These are phyloP conservation scores for Agarophyton chilense DNA, from an alignment of 23 red algal species.

Conservation along the genomic window DNA sequence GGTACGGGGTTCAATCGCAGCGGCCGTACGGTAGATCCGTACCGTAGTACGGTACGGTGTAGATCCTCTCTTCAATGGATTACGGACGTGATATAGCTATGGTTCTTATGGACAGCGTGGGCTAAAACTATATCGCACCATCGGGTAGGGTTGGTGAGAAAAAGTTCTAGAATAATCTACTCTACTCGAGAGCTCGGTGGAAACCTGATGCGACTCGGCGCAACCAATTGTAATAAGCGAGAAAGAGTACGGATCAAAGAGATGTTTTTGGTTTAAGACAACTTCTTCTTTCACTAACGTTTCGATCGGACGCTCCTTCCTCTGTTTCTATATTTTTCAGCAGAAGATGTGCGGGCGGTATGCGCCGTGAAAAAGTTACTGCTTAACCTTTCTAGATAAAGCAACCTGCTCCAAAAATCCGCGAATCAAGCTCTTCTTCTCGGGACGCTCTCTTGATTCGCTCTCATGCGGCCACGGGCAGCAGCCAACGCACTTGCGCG, in stretches of 20 bases:
- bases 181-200: too few relatives aligned
- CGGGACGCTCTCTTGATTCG: neutral
- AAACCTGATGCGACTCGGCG: too few relatives aligned
- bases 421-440: slow-evolving; percentile 14
- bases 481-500: slow-evolving; percentile 45
- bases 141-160: slow-evolving; percentile 16
- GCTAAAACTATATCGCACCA: slow-evolving; percentile 9
- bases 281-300: neutral
- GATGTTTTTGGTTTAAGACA: neutral
- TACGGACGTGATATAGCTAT: neutral
- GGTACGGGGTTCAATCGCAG: too few relatives aligned
- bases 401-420: slow-evolving; percentile 59
- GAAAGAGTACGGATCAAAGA: too few relatives aligned
- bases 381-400: slow-evolving; percentile 21
- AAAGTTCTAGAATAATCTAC: too few relatives aligned
- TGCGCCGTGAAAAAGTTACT: slow-evolving; percentile 28
- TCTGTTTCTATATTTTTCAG: too few relatives aligned
- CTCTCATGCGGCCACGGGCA: slow-evolving; percentile 13
- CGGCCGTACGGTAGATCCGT: too few relatives aligned
- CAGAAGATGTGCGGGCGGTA: too few relatives aligned
- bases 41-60: too few relatives aligned
- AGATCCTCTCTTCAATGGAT: too few relatives aligned
- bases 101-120: neutral
- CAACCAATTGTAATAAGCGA: too few relatives aligned
- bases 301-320: neutral